phyloP scores from a whole-genome alignment of 768 basidiomycete species.

The Lactarius vividus region DNA sequence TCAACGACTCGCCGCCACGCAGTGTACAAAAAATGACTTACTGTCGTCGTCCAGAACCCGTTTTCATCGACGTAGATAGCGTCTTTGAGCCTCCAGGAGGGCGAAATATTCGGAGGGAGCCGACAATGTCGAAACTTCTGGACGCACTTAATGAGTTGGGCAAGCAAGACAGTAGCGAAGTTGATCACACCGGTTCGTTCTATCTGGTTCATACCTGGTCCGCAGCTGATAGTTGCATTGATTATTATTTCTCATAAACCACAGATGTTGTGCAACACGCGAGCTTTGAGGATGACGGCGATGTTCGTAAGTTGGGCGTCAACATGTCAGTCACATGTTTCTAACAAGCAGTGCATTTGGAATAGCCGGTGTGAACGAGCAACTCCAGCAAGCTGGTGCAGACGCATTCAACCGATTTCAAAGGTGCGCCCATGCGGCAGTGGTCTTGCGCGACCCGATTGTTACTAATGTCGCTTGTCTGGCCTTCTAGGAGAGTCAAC shows the following conservation, averaged over 20 bases:
- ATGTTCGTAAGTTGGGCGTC: constrained; percentile 56
- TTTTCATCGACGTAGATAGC: constrained; percentile 13
- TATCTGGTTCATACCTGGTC: neutral
- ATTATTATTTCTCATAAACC: neutral
- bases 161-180: constrained; percentile 37
- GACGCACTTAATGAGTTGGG: constrained; percentile 46
- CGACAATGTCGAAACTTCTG: constrained; percentile 47
- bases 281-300: constrained; percentile 61
- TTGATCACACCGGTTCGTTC: constrained; percentile 33
- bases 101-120: constrained; percentile 36
- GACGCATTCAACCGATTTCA: constrained; percentile 64
- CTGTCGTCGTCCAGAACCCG: neutral
- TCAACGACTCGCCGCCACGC: neutral
- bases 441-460: constrained; percentile 12
- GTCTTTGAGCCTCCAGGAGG: constrained; percentile 12
- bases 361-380: constrained; percentile 64
- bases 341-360: neutral
- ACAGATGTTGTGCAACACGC: constrained; percentile 39
- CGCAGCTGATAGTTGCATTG: neutral
- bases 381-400: constrained; percentile 63
- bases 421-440: constrained; percentile 40
- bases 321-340: neutral
- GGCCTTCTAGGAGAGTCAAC: constrained; percentile 48
- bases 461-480: constrained; percentile 14
- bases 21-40: constrained; percentile 6